Conservation (phyloP, 208 protist genomes). For the Trichomonas vaginalis region DNA sequence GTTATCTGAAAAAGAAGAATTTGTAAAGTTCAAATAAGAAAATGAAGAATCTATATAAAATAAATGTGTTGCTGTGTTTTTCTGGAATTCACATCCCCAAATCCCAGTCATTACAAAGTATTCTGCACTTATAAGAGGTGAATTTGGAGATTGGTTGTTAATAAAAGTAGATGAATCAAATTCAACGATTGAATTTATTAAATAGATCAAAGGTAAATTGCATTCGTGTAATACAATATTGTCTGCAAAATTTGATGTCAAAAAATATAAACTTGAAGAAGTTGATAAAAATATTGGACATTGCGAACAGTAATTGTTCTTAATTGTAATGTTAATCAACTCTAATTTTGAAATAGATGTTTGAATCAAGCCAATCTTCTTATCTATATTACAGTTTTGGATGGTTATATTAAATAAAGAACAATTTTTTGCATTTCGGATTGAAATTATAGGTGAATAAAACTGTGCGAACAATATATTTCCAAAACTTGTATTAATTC, state of each 20-base stretch:
- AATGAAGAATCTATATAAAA: not conserved
- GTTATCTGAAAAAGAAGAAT: not conserved
- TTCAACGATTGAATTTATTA: not conserved
- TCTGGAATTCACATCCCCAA: not conserved
- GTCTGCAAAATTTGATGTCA: not conserved
- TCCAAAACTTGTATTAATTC: not conserved
- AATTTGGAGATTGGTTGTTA: not conserved
- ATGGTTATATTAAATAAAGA: not conserved
- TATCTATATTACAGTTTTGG: not conserved
- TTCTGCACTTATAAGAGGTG: not conserved
- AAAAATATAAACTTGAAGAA: not conserved
- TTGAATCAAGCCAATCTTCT: not conserved
- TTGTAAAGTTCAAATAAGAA: not conserved
- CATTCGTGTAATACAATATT: not conserved
- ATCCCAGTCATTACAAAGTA: not conserved
- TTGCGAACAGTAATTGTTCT: not conserved
- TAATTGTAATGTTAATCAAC: not conserved
- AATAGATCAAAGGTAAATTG: not conserved
- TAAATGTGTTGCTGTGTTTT: not conserved
- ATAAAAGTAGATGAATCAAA: not conserved
- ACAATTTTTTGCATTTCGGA: not conserved
- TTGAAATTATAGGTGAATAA: not conserved
- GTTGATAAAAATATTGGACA: not conserved
- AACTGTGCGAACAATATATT: not conserved
- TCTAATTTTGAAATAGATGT: not conserved